Percentiles rank a stretch among this genome's conserved stretches.
phyloP scores from a whole-genome alignment of 495 filamentous ascomycete genomes.

The Penicillium cosmopolitanum region DNA sequence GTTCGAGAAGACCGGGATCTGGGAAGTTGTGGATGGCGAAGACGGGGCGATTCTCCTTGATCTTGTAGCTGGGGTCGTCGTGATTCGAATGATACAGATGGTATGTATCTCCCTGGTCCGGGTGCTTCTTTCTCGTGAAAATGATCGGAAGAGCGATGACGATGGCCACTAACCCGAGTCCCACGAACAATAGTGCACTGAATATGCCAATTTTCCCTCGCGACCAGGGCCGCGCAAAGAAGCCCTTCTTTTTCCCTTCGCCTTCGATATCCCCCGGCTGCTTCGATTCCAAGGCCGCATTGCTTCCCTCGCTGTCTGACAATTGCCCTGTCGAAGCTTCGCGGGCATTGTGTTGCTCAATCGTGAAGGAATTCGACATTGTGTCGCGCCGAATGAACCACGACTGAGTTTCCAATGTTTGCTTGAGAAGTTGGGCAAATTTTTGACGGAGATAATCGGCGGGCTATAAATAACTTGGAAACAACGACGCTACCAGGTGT shows the following conservation, averaged over 20 bases:
- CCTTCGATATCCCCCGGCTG: not conserved
- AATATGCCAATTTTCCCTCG: conserved; percentile 15
- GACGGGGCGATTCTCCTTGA: conserved; percentile 25
- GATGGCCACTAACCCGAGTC: conserved; percentile 18
- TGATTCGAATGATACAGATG: conserved; percentile 8
- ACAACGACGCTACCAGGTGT: not conserved
- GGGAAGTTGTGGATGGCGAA: conserved; percentile 37
- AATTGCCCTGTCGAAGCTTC: conserved; percentile 3
- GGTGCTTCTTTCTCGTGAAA: conserved; percentile 11
- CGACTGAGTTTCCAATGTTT: not conserved
- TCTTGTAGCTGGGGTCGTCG: conserved; percentile 28
- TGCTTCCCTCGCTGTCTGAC: conserved; percentile 5
- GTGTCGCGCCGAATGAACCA: conserved; percentile 1
- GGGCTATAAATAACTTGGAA: not conserved
- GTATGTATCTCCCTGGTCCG: conserved; percentile 13
- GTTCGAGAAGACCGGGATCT: conserved; percentile 39
- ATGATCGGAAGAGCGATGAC: conserved; percentile 27
- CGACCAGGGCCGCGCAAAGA: conserved; percentile 24
- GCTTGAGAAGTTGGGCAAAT: not conserved
- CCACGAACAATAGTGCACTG: conserved; percentile 16
- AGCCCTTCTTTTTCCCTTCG: conserved; percentile 9
- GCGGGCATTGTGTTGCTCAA: not conserved
- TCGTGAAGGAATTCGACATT: conserved; percentile 1
- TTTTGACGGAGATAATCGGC: not conserved
- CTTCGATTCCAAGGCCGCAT: conserved; percentile 2